These are phyloP conservation scores for Croton setiger DNA, from an alignment of 441 rosid genomes.

Conservation along the genomic window DNA sequence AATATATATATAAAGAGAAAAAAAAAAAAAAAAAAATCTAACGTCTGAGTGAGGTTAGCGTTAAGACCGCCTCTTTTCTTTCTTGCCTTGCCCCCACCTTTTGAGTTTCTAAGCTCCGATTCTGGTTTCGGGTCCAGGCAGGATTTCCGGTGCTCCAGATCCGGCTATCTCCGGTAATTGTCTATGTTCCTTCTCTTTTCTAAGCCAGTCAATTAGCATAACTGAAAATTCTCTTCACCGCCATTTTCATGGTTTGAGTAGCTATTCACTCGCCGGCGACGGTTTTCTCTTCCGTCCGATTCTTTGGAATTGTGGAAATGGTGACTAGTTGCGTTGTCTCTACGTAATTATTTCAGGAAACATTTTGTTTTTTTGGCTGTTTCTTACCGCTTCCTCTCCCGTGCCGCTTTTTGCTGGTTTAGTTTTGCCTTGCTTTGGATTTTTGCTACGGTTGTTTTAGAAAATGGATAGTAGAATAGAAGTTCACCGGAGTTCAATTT, in stretches of 20 bases:
- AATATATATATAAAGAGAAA: neutral
- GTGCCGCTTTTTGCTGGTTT: neutral
- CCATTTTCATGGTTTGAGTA: neutral
- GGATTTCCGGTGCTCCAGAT: conserved; percentile 25
- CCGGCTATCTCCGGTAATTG: conserved; percentile 24
- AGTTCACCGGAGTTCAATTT: conserved; percentile 6
- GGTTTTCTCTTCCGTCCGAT: too few relatives aligned
- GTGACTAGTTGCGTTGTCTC: conserved; percentile 5
- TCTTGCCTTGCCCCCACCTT: neutral
- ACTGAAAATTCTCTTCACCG: neutral
- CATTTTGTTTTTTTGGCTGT: neutral
- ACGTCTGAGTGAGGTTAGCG: neutral
- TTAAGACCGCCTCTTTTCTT: conserved; percentile 16
- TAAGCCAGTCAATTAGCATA: neutral
- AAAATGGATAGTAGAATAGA: neutral
- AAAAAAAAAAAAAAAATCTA: neutral
- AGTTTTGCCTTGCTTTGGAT: neutral
- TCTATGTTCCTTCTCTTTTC: conserved; percentile 5
- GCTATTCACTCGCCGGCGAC: neutral
- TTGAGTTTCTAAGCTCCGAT: conserved; percentile 16
- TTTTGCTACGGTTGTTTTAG: neutral
- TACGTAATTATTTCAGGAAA: neutral
- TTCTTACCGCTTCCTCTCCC: neutral
- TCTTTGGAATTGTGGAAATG: neutral
- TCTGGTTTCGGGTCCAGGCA: conserved; percentile 10